Percentiles rank a stretch among this genome's conserved stretches.
phyloP scores from a whole-genome alignment of 176 grass and related monocot species.

The Phoenix dactylifera region DNA sequence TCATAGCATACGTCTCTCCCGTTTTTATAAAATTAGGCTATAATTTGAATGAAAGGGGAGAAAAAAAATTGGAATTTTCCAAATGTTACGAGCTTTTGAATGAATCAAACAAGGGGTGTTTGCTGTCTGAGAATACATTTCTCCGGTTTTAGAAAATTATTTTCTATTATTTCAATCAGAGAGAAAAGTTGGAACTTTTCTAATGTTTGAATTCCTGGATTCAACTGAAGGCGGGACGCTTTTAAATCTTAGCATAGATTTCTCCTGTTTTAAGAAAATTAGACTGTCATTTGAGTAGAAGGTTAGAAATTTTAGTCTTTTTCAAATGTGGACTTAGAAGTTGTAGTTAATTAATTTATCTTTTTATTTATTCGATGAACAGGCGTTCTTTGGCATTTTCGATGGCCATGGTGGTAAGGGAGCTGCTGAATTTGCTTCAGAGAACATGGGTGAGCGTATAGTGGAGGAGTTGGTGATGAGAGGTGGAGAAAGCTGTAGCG shows the following conservation, averaged over 20 bases:
- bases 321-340: no score
- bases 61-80: background rate
- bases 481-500: background rate
- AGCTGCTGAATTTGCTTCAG: conserved; percentile 77
- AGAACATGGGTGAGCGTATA: conserved; percentile 66
- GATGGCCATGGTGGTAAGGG: conserved; percentile 83
- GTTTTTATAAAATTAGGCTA: no score
- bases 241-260: no score
- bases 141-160: background rate
- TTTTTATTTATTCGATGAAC: conserved; percentile 1
- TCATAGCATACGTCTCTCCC: no score
- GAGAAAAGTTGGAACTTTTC: background rate
- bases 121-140: no score
- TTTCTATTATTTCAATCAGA: background rate
- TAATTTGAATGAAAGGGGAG: no score
- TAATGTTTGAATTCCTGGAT: background rate
- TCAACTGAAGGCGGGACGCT: no score
- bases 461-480: conserved; percentile 36
- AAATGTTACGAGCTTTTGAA: background rate
- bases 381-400: conserved; percentile 93
- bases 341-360: no score
- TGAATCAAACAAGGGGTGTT: no score
- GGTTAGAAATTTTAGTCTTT: no score
- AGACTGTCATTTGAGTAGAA: no score
- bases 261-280: no score